Conservation (phyloP, 257 asterid genomes). For the Solanum rostratum region DNA sequence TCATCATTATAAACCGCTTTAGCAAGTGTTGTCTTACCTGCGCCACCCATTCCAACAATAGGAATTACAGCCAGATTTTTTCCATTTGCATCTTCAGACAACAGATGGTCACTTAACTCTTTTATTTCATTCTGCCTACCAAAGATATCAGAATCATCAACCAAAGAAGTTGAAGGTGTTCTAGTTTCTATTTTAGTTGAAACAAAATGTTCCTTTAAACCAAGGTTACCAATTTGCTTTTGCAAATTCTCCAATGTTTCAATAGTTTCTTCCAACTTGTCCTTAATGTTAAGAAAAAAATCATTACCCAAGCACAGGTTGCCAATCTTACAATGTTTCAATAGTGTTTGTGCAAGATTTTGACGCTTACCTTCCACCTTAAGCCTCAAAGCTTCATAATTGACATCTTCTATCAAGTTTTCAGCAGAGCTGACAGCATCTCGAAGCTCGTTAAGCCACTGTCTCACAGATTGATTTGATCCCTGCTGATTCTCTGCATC, state of each 20-base stretch:
- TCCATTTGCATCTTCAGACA: background rate
- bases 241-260: background rate
- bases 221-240: no score
- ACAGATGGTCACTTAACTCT: background rate
- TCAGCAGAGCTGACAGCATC: background rate
- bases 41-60: constrained; percentile 3
- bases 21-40: no score
- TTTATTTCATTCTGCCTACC: no score
- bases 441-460: background rate
- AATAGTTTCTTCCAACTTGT: background rate
- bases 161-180: no score
- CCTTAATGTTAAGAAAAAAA: background rate
- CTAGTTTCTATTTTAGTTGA: no score
- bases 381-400: background rate
- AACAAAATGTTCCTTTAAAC: no score
- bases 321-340: no score
- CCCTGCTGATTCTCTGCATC: no score
- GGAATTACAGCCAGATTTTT: background rate
- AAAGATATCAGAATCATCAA: no score
- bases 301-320: background rate
- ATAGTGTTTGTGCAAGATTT: background rate
- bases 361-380: background rate
- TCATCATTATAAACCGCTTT: no score
- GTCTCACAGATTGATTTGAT: background rate
- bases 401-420: background rate